Conservation (phyloP, 805 yeast genomes). For the Saccharomyces eubayanus region DNA sequence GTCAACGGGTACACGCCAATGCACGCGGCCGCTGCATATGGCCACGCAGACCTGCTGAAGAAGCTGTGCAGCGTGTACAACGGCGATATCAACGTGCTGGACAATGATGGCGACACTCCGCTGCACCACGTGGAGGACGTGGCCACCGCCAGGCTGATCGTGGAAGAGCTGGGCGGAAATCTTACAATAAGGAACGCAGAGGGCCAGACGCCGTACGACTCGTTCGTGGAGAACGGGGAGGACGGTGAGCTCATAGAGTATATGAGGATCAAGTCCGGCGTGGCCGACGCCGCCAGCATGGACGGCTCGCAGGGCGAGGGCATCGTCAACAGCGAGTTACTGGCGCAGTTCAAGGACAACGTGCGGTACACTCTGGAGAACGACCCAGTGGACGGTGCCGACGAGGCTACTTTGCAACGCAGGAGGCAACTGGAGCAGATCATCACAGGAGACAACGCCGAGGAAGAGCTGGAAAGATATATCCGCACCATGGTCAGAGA, state of each 20-base stretch:
- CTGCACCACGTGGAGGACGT: slow-evolving; percentile 80
- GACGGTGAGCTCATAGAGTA: slow-evolving; percentile 69
- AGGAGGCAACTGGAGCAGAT: slow-evolving; percentile 61
- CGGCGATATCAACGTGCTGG: slow-evolving; percentile 78
- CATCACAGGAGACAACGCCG: slow-evolving; percentile 72
- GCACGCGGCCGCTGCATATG: slow-evolving; percentile 96
- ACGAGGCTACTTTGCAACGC: slow-evolving; percentile 44
- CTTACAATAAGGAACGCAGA: slow-evolving; percentile 55
- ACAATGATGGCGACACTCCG: slow-evolving; percentile 91
- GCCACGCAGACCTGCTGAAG: slow-evolving; percentile 57
- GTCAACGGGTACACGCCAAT: slow-evolving; percentile 93
- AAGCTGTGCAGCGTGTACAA: slow-evolving; percentile 36
- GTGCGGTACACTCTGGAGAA: slow-evolving; percentile 51
- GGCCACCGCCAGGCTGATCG: slow-evolving; percentile 52
- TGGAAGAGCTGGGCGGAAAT: slow-evolving; percentile 65
- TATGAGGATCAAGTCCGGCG: slow-evolving; percentile 37
- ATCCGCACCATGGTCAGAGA: slow-evolving; percentile 58
- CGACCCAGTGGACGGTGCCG: slow-evolving; percentile 33
- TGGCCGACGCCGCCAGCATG: slow-evolving; percentile 8
- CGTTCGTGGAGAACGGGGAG: slow-evolving; percentile 78
- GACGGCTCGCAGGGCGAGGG: slow-evolving; percentile 15
- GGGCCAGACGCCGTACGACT: slow-evolving; percentile 65
- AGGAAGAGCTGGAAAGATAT: slow-evolving; percentile 62
- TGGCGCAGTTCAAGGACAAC: slow-evolving; percentile 33
- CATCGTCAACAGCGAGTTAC: slow-evolving; percentile 25